Evolutionary conservation across 768 basidiomycete species (phyloP).

Genomic region (Leccinum variicolor): DNA sequence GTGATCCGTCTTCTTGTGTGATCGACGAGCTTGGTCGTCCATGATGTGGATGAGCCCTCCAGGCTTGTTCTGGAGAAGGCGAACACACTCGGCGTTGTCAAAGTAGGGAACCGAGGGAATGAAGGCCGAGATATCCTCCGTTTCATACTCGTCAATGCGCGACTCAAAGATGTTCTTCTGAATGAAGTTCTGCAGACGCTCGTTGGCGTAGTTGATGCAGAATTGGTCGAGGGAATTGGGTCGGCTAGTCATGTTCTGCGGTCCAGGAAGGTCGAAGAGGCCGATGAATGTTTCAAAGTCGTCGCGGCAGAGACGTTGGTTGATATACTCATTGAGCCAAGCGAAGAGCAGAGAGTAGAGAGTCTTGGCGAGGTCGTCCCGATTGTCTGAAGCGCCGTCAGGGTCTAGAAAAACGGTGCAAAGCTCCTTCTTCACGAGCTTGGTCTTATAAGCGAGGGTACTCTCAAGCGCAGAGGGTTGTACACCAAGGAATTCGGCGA

Average conservation of each 20-base stretch:
- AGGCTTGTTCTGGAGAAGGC: constrained; percentile 79
- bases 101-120: constrained; percentile 76
- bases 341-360: constrained; percentile 93
- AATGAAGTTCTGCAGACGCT: constrained; percentile 81
- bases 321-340: constrained; percentile 96
- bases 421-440: constrained; percentile 92
- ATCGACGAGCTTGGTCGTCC: constrained; percentile 90
- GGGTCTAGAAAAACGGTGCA: constrained; percentile 95
- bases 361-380: constrained; percentile 92
- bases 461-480: constrained; percentile 70
- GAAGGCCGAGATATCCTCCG: constrained; percentile 72
- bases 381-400: constrained; percentile 88
- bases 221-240: constrained; percentile 95
- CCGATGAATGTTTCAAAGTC: constrained; percentile 93
- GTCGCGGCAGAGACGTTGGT: constrained; percentile 90
- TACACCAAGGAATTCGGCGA: constrained; percentile 91
- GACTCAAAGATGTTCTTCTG: constrained; percentile 78
- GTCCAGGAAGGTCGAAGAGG: constrained; percentile 90
- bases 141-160: constrained; percentile 77
- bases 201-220: constrained; percentile 95
- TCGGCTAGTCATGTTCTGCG: constrained; percentile 84
- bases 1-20: constrained; percentile 87
- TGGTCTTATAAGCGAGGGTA: constrained; percentile 86
- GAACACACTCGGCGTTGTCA: constrained; percentile 87
- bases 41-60: constrained; percentile 96